These are phyloP conservation scores for Halophytophthora batemanensis DNA, from an alignment of 352 stramenopile genomes.

Conservation along the genomic window DNA sequence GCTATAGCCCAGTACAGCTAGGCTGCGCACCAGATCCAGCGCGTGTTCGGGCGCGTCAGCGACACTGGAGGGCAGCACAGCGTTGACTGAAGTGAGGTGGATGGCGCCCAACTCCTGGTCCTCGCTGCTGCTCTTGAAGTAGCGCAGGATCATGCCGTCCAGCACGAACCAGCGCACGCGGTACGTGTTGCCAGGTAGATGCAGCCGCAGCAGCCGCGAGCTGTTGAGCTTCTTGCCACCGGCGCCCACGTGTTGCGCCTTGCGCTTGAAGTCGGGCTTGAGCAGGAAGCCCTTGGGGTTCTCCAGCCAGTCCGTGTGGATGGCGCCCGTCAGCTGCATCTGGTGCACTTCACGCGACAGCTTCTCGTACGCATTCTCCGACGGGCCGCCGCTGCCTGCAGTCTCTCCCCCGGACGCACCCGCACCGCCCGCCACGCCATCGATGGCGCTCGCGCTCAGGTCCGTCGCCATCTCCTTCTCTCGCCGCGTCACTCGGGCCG, in stretches of 20 bases:
- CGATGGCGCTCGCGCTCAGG: conserved; percentile 46
- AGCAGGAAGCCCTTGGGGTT: conserved; percentile 87
- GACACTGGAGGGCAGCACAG: conserved; percentile 85
- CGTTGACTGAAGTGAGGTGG: conserved; percentile 84
- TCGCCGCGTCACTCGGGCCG: background rate
- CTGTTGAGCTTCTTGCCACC: conserved; percentile 86
- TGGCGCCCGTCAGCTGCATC: conserved; percentile 87
- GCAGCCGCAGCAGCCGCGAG: conserved; percentile 69
- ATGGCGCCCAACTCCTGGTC: conserved; percentile 87
- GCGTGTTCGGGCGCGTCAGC: conserved; percentile 81
- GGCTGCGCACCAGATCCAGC: conserved; percentile 59
- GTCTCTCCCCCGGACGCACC: conserved; percentile 21
- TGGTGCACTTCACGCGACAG: conserved; percentile 87
- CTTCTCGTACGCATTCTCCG: conserved; percentile 88
- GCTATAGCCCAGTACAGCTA: too few species aligned
- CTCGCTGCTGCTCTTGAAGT: conserved; percentile 86
- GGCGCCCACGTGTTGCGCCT: conserved; percentile 78
- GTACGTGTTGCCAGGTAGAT: conserved; percentile 80
- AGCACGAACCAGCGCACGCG: conserved; percentile 85
- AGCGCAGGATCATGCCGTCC: conserved; percentile 86
- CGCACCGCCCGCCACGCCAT: conserved; percentile 19
- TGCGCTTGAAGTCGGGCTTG: conserved; percentile 88
- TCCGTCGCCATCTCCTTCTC: conserved; percentile 39
- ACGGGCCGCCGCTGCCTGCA: conserved; percentile 17
- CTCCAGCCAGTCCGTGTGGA: conserved; percentile 88